A percentile compares a stretch with the other conserved stretches of the same genome.
These are phyloP conservation scores for Aureobasidium sp. DNA, from an alignment of 2,329 filamentous ascomycete genomes.

Conservation along the genomic window DNA sequence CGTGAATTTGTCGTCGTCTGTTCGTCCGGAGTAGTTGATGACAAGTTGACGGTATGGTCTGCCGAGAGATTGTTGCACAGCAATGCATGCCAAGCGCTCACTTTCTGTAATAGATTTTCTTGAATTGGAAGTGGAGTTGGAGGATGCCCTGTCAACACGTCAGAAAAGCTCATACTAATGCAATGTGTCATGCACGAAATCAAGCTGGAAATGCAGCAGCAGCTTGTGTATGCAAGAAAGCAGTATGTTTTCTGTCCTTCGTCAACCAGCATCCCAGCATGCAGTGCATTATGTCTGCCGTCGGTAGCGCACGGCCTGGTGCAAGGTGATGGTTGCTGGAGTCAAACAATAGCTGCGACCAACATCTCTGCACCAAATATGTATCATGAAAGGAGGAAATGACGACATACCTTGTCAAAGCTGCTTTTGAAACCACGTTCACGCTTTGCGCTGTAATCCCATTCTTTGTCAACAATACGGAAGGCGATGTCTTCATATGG, in stretches of 20 bases:
- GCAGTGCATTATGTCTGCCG: neutral
- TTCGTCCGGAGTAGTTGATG: neutral
- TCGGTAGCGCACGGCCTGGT: neutral
- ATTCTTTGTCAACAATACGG: constrained; percentile 94
- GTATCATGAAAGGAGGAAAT: neutral
- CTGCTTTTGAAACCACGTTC: constrained; percentile 93
- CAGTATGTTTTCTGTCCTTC: neutral
- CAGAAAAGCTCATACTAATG: constrained; percentile 1
- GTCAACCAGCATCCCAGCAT: neutral
- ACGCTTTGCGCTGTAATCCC: constrained; percentile 95
- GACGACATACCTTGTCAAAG: constrained; percentile 78
- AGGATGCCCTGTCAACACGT: constrained; percentile 68
- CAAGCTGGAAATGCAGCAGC: neutral
- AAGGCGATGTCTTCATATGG: constrained; percentile 98
- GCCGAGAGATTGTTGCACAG: neutral
- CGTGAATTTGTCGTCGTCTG: neutral
- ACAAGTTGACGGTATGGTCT: neutral
- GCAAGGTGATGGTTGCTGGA: neutral
- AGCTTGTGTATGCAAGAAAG: neutral
- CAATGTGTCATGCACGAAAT: neutral
- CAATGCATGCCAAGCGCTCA: constrained; percentile 19
- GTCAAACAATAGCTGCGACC: neutral
- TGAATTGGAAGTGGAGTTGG: constrained; percentile 97
- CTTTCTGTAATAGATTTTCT: constrained; percentile 60
- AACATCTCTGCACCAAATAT: neutral